Evolutionary conservation across 2,329 filamentous ascomycete species (phyloP).

Genomic region (Neonectria sp.): DNA sequence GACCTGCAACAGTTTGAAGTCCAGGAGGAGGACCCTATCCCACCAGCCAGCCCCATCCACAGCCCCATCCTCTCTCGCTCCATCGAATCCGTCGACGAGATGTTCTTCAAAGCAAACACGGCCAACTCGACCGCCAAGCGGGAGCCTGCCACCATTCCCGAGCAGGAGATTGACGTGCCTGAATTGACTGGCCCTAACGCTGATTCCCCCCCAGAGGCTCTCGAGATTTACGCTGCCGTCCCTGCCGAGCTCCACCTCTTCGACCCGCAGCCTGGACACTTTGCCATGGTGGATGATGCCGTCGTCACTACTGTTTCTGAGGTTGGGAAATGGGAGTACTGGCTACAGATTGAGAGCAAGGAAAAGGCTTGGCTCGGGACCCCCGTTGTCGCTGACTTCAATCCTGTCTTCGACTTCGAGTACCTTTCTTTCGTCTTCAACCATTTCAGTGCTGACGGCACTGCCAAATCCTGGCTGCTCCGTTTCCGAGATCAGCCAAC

Average conservation of each 20-base stretch:
- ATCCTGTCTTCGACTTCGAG: slow-evolving; percentile 99
- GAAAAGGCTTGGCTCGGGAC: slow-evolving; percentile 90
- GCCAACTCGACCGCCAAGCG: slow-evolving; percentile 65
- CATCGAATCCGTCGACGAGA: slow-evolving; percentile 71
- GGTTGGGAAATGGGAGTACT: slow-evolving; percentile 93
- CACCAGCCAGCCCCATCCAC: slow-evolving; percentile 74
- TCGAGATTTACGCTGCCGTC: slow-evolving; percentile 82
- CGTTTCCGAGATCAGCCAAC: slow-evolving; percentile 89
- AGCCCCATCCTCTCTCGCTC: slow-evolving; percentile 70
- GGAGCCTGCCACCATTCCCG: slow-evolving; percentile 52
- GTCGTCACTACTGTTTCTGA: slow-evolving; percentile 88
- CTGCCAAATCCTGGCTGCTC: slow-evolving; percentile 95
- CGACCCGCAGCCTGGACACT: slow-evolving; percentile 89
- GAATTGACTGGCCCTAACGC: slow-evolving; percentile 42
- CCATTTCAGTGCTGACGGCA: slow-evolving; percentile 89
- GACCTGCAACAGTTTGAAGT: slow-evolving; percentile 91
- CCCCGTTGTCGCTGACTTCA: slow-evolving; percentile 89
- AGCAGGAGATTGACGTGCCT: slow-evolving; percentile 51
- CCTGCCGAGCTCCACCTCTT: slow-evolving; percentile 92
- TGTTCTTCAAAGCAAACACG: slow-evolving; percentile 64
- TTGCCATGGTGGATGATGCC: slow-evolving; percentile 82
- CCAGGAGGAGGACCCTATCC: slow-evolving; percentile 73
- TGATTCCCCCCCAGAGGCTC: slow-evolving; percentile 72
- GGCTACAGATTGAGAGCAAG: slow-evolving; percentile 86
- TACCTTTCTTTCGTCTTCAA: slow-evolving; percentile 99